Conservation (phyloP, 2,329 filamentous ascomycete genomes). For the Cryphonectria nitschkei region DNA sequence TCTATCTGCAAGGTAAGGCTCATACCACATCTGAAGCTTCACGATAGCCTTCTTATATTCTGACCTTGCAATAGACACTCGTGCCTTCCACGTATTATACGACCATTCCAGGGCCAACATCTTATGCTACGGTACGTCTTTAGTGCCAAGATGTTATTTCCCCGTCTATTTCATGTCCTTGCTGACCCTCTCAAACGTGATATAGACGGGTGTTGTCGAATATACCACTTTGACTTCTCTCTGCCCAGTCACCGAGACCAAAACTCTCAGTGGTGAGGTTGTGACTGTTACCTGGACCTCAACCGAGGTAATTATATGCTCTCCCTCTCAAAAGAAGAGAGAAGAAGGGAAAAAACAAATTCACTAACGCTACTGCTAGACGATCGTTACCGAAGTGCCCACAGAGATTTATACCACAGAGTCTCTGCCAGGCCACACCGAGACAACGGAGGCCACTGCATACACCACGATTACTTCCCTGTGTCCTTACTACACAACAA, state of each 20-base stretch:
- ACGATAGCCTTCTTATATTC: slow-evolving; percentile 30
- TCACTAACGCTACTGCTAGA: background rate
- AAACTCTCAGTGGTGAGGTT: slow-evolving; percentile 46
- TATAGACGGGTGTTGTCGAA: slow-evolving; percentile 41
- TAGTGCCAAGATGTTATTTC: background rate
- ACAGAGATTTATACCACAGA: slow-evolving; percentile 17
- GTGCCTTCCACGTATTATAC: slow-evolving; percentile 37
- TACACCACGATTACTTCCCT: slow-evolving; percentile 22
- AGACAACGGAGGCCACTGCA: slow-evolving; percentile 15
- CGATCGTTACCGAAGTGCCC: slow-evolving; percentile 19
- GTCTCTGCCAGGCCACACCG: slow-evolving; percentile 18
- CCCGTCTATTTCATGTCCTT: too few species aligned
- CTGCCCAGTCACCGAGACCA: slow-evolving; percentile 50
- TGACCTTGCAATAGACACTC: slow-evolving; percentile 35
- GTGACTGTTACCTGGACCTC: slow-evolving; percentile 46
- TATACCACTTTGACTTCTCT: slow-evolving; percentile 49
- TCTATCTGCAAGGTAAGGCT: slow-evolving; percentile 42
- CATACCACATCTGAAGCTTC: slow-evolving; percentile 31
- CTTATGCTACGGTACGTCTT: slow-evolving; percentile 36
- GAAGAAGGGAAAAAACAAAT: background rate
- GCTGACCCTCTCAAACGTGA: background rate
- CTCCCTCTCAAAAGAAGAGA: background rate
- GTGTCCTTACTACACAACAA: slow-evolving; percentile 22
- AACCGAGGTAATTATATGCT: slow-evolving; percentile 31
- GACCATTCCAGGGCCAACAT: slow-evolving; percentile 40